Conservation (phyloP, 371 early-diverging fungal genomes). For the Mucor mucedo region DNA sequence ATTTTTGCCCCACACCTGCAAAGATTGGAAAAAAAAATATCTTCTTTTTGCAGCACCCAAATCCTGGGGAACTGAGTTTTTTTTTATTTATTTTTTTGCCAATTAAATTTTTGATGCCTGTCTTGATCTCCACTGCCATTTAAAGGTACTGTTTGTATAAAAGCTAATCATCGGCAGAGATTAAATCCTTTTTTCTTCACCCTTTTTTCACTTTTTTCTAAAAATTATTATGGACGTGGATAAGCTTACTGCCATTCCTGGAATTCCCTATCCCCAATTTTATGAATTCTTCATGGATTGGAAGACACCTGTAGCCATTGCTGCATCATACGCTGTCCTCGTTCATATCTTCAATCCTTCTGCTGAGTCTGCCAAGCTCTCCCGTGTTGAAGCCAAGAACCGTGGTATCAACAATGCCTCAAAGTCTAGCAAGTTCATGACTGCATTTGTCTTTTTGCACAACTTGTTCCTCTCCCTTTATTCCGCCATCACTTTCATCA, state of each 20-base stretch:
- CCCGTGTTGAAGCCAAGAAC: conserved; percentile 60
- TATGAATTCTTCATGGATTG: conserved; percentile 77
- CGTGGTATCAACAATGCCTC: conserved; percentile 45
- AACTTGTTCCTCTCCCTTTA: conserved; percentile 74
- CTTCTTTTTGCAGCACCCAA: conserved; percentile 15
- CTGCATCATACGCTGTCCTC: conserved; percentile 58
- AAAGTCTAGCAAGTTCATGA: conserved; percentile 59
- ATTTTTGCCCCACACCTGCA: conserved; percentile 6
- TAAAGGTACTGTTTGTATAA: background rate
- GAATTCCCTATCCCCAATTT: conserved; percentile 66
- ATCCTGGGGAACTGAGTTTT: conserved; percentile 25
- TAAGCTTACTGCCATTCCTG: conserved; percentile 44
- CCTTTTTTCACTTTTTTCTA: conserved; percentile 2
- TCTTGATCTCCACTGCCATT: background rate
- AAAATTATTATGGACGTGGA: conserved; percentile 31
- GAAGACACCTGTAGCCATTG: conserved; percentile 72
- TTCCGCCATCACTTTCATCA: conserved; percentile 72
- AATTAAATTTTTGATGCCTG: conserved; percentile 4
- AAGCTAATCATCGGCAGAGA: background rate
- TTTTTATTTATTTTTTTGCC: background rate
- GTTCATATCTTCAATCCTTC: conserved; percentile 69
- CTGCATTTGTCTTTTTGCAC: conserved; percentile 77
- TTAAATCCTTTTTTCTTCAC: background rate
- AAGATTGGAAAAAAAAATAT: background rate
- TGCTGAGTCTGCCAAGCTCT: conserved; percentile 46